A percentile compares a stretch with the other conserved stretches of the same genome.
These are phyloP conservation scores for Laetiporus sulphureus DNA, from an alignment of 1,284 basidiomycete genomes.

Conservation along the genomic window DNA sequence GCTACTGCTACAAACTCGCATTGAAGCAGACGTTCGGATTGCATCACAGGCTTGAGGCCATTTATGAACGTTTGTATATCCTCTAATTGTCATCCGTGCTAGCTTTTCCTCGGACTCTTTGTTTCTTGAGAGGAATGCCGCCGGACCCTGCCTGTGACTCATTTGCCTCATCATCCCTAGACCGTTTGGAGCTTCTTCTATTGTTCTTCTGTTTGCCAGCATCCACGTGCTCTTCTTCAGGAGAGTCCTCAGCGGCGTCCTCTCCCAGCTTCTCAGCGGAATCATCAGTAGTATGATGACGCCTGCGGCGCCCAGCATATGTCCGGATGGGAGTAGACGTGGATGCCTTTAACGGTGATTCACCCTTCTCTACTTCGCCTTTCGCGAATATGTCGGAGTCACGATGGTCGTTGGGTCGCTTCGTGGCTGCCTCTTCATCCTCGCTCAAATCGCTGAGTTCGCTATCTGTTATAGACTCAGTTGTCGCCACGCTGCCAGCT, in stretches of 20 bases:
- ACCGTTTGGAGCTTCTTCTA: too few relatives aligned
- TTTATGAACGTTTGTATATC: too few relatives aligned
- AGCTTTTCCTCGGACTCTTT: too few relatives aligned
- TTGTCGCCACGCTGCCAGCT: conserved; percentile 9
- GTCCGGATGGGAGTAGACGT: conserved; percentile 1
- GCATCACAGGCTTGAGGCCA: too few relatives aligned
- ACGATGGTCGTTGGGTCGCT: conserved; percentile 11
- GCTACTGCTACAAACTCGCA: too few relatives aligned
- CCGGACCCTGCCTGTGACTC: too few relatives aligned
- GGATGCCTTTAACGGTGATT: neutral
- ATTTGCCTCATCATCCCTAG: too few relatives aligned
- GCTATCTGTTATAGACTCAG: conserved; percentile 15
- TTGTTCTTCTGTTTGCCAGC: too few relatives aligned
- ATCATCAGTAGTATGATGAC: conserved; percentile 30
- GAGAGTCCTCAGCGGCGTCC: conserved; percentile 22
- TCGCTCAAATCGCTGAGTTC: conserved; percentile 16
- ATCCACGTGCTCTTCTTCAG: conserved; percentile 19
- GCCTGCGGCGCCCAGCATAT: conserved; percentile 20
- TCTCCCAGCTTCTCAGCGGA: conserved; percentile 34
- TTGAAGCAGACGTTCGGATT: too few relatives aligned
- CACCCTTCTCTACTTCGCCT: neutral
- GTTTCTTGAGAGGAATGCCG: too few relatives aligned
- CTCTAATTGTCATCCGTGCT: too few relatives aligned
- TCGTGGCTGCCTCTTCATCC: conserved; percentile 10
- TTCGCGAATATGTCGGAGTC: neutral